phyloP scores from a whole-genome alignment of 1,284 basidiomycete genomes.

The Naganishia liquefaciens region DNA sequence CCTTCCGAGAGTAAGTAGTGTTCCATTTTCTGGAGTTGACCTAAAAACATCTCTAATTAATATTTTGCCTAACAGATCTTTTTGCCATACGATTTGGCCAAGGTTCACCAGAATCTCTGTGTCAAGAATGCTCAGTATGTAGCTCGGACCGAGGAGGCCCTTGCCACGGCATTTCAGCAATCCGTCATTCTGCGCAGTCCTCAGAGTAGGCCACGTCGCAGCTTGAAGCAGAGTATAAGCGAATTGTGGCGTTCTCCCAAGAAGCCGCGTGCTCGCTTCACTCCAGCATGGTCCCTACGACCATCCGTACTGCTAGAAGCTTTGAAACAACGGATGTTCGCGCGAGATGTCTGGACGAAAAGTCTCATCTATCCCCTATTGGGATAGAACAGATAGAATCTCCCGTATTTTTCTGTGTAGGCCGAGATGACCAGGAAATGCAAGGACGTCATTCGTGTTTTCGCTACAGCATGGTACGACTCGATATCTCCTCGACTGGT shows the following conservation, averaged over 20 bases:
- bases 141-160: not conserved
- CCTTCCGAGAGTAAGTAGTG: slow-evolving; percentile 27
- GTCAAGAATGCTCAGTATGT: not conserved
- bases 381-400: too few relatives aligned
- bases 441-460: not conserved
- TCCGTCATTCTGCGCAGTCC: not conserved
- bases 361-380: too few relatives aligned
- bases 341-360: too few relatives aligned
- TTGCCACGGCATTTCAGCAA: not conserved
- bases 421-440: not conserved
- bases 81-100: slow-evolving; percentile 16
- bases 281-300: not conserved
- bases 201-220: slow-evolving; percentile 6
- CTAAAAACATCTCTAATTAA: too few relatives aligned
- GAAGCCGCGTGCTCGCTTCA: not conserved
- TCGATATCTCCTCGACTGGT: slow-evolving; percentile 8
- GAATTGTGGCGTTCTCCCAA: slow-evolving; percentile 23
- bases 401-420: too few relatives aligned
- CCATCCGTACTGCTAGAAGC: too few relatives aligned
- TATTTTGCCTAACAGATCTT: slow-evolving; percentile 7
- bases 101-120: not conserved
- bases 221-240: slow-evolving; percentile 11
- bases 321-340: too few relatives aligned
- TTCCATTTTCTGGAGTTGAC: not conserved
- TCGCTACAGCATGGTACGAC: not conserved